Base-by-base conservation (phyloP, 768 basidiomycete genomes). In the Boletales sp. region DNA sequence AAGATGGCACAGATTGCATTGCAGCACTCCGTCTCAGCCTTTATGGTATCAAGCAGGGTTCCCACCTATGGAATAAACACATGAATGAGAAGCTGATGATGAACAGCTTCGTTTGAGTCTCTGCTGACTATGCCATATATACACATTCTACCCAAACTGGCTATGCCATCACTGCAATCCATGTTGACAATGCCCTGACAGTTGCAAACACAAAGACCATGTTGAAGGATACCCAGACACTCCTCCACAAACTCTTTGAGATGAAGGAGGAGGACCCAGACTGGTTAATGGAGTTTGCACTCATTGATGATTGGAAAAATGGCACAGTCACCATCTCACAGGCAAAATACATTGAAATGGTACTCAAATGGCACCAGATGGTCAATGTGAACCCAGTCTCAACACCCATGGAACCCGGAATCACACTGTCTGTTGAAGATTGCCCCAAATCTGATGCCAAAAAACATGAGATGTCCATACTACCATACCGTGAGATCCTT, bases 31-130 rank as follows among this genome's bases (percentile, higher is more conserved):
- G 49, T 0, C 54, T 59, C 14, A 58, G 41, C 8, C 25, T 78
- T 4, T 79, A 78, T 44, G 70, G 77, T 0, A 64, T 76, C 6
- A 70, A 70, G 21, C 72, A 75, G 50, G 61, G 68, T 1, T 63
- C 60, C 3, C 42, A 60, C 13, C 49, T 64, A 14, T 76, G 72
- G 71, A 66, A 72, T 40, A 33, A 40, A 63, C 30, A 57, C 30
- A 54, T 57, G 55, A 32, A 57, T 13, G 15, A 48, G 5, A 47
- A 49, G 2, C 44, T 50, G 2, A 39, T 15, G 2, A 3, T 9
- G 2, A 50, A 19, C 2, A 30, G 32, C 1, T 50, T 50, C 14
- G 5, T 41, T 4, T 19, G 5, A 3, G 8, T 25, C 10, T 7
- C 5, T 21, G 5, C 49, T 5, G 32, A 45, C 31, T 25, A 45